A percentile compares a stretch with the other conserved stretches of the same genome.
Evolutionary conservation across 768 basidiomycete genomes (phyloP).

Genomic region (Guyanaporus albipodus): DNA sequence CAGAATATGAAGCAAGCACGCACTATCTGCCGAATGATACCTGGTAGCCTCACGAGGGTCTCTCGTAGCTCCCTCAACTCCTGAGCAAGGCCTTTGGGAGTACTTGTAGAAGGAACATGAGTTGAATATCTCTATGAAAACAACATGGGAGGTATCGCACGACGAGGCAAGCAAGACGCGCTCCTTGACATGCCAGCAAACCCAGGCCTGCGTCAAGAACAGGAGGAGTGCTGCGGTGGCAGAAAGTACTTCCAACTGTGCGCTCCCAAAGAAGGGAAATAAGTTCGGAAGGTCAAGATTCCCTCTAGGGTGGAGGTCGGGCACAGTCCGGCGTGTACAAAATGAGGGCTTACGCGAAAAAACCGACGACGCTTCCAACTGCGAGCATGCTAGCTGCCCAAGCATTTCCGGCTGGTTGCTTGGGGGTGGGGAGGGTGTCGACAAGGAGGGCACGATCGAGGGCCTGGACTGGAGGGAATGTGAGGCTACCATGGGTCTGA

Average conservation of each 20-base stretch:
- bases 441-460: constrained; percentile 89
- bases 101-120: constrained; percentile 14
- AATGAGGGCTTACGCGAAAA: constrained; percentile 67
- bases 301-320: constrained; percentile 45
- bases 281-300: constrained; percentile 69
- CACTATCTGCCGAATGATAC: constrained; percentile 76
- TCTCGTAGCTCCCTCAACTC: constrained; percentile 67
- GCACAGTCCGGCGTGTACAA: background rate
- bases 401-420: constrained; percentile 84
- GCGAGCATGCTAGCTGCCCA: constrained; percentile 96
- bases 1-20: constrained; percentile 31
- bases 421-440: constrained; percentile 68
- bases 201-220: constrained; percentile 58
- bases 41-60: constrained; percentile 66
- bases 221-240: constrained; percentile 70
- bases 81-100: constrained; percentile 30
- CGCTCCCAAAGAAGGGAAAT: constrained; percentile 72
- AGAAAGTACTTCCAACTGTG: constrained; percentile 78
- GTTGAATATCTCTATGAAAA: background rate
- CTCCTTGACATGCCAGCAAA: constrained; percentile 63
- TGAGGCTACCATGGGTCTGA: background rate
- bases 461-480: constrained; percentile 60
- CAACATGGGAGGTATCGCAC: constrained; percentile 17
- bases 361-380: constrained; percentile 79
- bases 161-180: constrained; percentile 54